These are phyloP conservation scores for Monilinia aucupariae DNA, from an alignment of 2,329 filamentous ascomycete species.

Conservation along the genomic window DNA sequence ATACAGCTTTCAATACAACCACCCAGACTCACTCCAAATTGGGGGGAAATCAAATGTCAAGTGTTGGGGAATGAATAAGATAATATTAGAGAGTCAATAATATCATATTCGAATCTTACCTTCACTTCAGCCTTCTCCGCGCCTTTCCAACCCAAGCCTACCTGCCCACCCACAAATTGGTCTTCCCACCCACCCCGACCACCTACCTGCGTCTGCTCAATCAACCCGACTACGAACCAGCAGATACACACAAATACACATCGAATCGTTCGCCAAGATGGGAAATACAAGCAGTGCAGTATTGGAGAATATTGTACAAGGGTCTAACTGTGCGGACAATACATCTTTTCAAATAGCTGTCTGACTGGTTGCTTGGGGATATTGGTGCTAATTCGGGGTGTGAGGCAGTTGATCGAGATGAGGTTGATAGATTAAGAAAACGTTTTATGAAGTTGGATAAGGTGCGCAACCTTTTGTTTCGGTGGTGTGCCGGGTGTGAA, in stretches of 20 bases:
- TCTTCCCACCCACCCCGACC: background rate
- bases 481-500: background rate
- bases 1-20: background rate
- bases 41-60: background rate
- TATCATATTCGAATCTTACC: background rate
- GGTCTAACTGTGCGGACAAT: conserved; percentile 74
- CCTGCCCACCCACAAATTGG: conserved; percentile 1
- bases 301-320: conserved; percentile 92
- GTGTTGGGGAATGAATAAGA: background rate
- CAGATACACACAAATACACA: conserved; percentile 21
- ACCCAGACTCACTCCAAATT: background rate
- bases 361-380: background rate
- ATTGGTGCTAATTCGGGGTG: conserved; percentile 8
- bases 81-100: background rate
- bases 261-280: conserved; percentile 41
- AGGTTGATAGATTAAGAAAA: conserved; percentile 92
- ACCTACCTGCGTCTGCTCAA: conserved; percentile 4
- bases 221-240: conserved; percentile 15
- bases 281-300: conserved; percentile 67
- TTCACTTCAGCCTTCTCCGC: conserved; percentile 4
- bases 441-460: conserved; percentile 99
- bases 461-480: conserved; percentile 45
- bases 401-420: conserved; percentile 80
- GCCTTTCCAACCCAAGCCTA: background rate
- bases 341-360: conserved; percentile 8